Percentiles rank a stretch among this genome's conserved stretches.
Conservation (phyloP, 805 yeast genomes). For the Yarrowia sp. region DNA sequence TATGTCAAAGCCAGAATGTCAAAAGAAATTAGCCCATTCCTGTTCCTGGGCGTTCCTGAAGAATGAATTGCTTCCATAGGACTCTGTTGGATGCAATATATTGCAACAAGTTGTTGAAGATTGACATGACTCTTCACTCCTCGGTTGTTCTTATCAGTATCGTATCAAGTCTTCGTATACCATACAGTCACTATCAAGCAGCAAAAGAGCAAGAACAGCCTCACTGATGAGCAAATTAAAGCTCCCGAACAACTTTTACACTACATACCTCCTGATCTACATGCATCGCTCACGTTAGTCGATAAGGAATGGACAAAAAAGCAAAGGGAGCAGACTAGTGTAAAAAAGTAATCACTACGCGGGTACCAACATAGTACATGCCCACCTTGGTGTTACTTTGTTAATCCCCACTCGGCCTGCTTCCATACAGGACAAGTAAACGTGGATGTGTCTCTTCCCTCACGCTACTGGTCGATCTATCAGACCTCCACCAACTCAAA, state of each 20-base stretch:
- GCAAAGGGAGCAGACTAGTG: neutral
- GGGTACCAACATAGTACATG: neutral
- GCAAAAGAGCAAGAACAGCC: neutral
- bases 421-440: neutral
- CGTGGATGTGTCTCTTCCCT: neutral
- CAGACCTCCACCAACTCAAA: neutral
- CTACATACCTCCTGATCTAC: neutral
- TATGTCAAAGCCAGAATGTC: neutral
- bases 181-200: neutral
- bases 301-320: conserved; percentile 17
- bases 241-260: neutral
- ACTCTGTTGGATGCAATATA: neutral
- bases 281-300: neutral
- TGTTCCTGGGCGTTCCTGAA: neutral
- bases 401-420: neutral
- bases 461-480: neutral
- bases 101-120: no score
- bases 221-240: neutral
- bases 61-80: neutral
- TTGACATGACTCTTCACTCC: no score
- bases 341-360: neutral
- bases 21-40: neutral
- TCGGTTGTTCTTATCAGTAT: neutral
- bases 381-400: neutral
- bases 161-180: no score